Evolutionary conservation across 2,329 filamentous ascomycete species (phyloP).

Genomic region (Stagonosporopsis vannaccii): DNA sequence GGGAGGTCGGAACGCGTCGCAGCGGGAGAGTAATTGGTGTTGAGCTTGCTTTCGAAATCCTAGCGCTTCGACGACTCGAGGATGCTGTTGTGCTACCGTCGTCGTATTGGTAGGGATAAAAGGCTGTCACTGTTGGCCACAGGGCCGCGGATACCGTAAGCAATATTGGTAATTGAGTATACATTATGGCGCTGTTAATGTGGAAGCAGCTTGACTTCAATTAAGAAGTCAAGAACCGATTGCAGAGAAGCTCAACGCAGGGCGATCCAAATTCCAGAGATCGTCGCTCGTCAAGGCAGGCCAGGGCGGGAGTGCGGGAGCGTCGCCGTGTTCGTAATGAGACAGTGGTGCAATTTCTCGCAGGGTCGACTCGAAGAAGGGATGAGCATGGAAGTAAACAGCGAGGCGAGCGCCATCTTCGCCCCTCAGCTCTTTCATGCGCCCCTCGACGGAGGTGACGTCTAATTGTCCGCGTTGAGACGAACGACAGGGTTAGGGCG

Average conservation of each 20-base stretch:
- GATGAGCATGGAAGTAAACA: neutral
- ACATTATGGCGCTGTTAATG: slow-evolving; percentile 30
- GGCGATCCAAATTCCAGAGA: slow-evolving; percentile 8
- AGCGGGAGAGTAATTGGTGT: slow-evolving; percentile 37
- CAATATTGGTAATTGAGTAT: slow-evolving; percentile 31
- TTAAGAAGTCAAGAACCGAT: slow-evolving; percentile 11
- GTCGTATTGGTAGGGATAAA: slow-evolving; percentile 45
- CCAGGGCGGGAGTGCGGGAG: slow-evolving; percentile 11
- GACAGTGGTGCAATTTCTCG: neutral
- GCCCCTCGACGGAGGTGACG: slow-evolving; percentile 8
- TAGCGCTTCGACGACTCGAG: slow-evolving; percentile 17
- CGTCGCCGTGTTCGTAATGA: slow-evolving; percentile 2
- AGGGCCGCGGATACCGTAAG: slow-evolving; percentile 34
- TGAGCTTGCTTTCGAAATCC: neutral
- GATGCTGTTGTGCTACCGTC: slow-evolving; percentile 14
- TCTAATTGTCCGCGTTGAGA: slow-evolving; percentile 16
- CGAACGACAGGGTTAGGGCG: slow-evolving; percentile 12
- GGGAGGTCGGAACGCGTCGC: slow-evolving; percentile 39
- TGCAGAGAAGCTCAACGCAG: neutral
- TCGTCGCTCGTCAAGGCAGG: slow-evolving; percentile 1
- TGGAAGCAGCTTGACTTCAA: slow-evolving; percentile 1
- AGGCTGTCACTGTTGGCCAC: slow-evolving; percentile 39
- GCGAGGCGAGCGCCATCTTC: neutral
- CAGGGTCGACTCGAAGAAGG: neutral
- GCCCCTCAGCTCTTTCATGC: slow-evolving; percentile 8